phyloP scores from a whole-genome alignment of 1,284 basidiomycete genomes.

The Ustilago crameri region DNA sequence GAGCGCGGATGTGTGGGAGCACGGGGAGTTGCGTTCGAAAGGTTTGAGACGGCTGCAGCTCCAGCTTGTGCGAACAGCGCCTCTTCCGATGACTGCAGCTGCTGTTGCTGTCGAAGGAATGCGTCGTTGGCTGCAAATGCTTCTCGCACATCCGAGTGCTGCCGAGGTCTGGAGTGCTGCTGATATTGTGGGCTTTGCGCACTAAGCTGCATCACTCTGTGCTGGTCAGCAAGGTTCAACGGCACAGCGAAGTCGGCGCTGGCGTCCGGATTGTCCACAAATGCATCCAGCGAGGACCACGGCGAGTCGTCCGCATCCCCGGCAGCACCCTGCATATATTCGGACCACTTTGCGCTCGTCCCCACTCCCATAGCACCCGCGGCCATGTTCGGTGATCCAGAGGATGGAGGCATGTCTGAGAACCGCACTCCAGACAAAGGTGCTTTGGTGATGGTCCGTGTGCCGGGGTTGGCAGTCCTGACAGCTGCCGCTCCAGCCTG shows the following conservation, averaged over 20 bases:
- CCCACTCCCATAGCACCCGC: not conserved
- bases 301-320: conserved; percentile 48
- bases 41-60: conserved; percentile 22
- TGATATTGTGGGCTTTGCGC: not conserved
- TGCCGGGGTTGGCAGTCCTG: not conserved
- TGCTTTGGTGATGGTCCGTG: not conserved
- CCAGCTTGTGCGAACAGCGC: conserved; percentile 36
- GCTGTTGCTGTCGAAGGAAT: conserved; percentile 21
- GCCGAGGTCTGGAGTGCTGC: not conserved
- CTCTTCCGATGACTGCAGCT: conserved; percentile 22
- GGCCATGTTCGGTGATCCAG: not conserved
- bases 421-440: conserved; percentile 20
- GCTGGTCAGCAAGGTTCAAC: conserved; percentile 21
- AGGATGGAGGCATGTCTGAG: conserved; percentile 28
- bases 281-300: conserved; percentile 56
- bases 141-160: not conserved
- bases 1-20: not conserved
- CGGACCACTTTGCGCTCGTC: conserved; percentile 37
- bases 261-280: conserved; percentile 48
- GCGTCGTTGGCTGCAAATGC: conserved; percentile 29
- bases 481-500: conserved; percentile 45
- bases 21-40: not conserved
- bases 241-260: conserved; percentile 40
- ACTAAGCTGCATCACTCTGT: conserved; percentile 17
- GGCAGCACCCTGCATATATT: conserved; percentile 46